Conservation (phyloP, 2,329 filamentous ascomycete species). For the Penicillium sp. region DNA sequence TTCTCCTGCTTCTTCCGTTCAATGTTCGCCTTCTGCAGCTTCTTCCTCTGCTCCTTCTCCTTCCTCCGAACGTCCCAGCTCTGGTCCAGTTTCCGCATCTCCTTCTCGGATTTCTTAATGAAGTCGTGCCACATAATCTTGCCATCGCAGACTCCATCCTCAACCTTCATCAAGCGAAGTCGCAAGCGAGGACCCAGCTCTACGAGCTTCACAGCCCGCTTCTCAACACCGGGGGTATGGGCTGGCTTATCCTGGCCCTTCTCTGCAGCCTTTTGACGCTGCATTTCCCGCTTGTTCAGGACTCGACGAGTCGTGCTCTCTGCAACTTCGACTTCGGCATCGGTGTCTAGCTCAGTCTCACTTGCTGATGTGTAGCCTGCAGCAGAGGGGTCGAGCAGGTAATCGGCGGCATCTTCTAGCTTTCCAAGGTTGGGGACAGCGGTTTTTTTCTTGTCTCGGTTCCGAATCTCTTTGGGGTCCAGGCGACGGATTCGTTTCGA, state of each 20-base stretch:
- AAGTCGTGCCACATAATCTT: conserved; percentile 98
- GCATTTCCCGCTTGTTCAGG: conserved; percentile 51
- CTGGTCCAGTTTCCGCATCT: conserved; percentile 75
- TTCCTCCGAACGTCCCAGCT: conserved; percentile 78
- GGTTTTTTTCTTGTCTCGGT: conserved; percentile 63
- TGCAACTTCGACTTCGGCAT: conserved; percentile 88
- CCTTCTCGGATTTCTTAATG: conserved; percentile 76
- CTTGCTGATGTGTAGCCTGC: conserved; percentile 91
- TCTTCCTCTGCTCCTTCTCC: conserved; percentile 82
- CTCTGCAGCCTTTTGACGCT: conserved; percentile 45
- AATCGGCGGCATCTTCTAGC: conserved; percentile 90
- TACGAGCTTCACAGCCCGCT: conserved; percentile 83
- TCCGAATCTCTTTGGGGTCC: conserved; percentile 78
- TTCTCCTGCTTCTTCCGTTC: conserved; percentile 75
- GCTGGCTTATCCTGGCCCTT: conserved; percentile 45
- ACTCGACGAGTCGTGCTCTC: conserved; percentile 54
- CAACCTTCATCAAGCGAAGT: conserved; percentile 87
- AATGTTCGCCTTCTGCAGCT: conserved; percentile 84
- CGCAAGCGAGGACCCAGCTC: conserved; percentile 90
- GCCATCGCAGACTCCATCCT: conserved; percentile 85
- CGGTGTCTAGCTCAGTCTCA: conserved; percentile 88
- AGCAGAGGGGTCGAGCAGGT: conserved; percentile 74
- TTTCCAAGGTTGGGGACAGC: conserved; percentile 84
- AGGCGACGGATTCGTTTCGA: conserved; percentile 80
- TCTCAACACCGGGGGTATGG: conserved; percentile 62